Percentiles rank a stretch among this genome's conserved stretches.
These are phyloP conservation scores for Xylaria bambusicola DNA, from an alignment of 495 filamentous ascomycete species.

Conservation along the genomic window DNA sequence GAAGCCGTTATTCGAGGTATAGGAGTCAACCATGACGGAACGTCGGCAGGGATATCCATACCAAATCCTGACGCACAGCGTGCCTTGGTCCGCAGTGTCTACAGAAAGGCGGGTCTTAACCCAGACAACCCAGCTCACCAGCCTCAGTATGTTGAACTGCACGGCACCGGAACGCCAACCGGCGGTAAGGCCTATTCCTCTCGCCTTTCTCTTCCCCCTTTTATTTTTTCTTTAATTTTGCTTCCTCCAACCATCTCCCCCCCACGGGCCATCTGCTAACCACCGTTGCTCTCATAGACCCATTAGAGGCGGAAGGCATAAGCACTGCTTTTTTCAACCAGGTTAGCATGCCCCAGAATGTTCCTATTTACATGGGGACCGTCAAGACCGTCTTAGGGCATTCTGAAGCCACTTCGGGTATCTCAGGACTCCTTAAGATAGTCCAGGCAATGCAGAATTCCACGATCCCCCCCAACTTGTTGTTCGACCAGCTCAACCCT, in stretches of 20 bases:
- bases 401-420: neutral
- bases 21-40: constrained; percentile 57
- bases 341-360: no score
- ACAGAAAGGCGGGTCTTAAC: constrained; percentile 49
- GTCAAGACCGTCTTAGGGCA: neutral
- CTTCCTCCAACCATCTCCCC: no score
- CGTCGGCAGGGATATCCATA: constrained; percentile 42
- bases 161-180: constrained; percentile 31
- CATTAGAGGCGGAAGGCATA: no score
- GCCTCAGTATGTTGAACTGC: constrained; percentile 51
- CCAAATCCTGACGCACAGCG: constrained; percentile 56
- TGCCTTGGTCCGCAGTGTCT: constrained; percentile 49
- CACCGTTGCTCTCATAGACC: no score
- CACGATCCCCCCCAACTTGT: neutral
- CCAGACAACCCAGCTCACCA: constrained; percentile 36
- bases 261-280: no score
- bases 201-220: no score
- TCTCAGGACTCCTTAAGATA: neutral
- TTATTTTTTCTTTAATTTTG: no score
- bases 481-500: neutral
- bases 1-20: constrained; percentile 60
- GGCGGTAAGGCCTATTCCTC: no score
- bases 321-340: no score
- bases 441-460: neutral
- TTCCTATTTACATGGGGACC: neutral